A percentile compares a stretch with the other conserved stretches of the same genome.
Evolutionary conservation across 176 grass and related monocot species (phyloP).

Genomic region (Olyra latifolia): DNA sequence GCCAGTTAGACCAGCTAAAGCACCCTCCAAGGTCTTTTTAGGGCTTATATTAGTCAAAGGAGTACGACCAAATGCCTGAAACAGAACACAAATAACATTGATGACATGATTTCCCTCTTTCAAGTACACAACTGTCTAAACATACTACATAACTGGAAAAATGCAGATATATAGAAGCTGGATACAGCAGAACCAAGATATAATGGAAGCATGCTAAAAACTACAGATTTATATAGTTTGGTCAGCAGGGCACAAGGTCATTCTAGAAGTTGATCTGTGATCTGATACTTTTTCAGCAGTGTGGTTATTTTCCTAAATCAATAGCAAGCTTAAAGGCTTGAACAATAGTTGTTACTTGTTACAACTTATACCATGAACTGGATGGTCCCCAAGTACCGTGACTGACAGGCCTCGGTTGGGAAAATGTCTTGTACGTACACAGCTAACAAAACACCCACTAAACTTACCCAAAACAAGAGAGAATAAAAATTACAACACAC

Average conservation of each 20-base stretch:
- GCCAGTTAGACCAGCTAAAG: constrained; percentile 84
- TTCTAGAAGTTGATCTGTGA: background rate
- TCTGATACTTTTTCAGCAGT: background rate
- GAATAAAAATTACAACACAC: background rate
- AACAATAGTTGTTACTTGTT: background rate
- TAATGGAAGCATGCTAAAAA: background rate
- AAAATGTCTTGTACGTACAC: background rate
- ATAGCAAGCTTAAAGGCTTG: background rate
- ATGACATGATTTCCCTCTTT: constrained; percentile 25
- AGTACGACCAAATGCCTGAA: constrained; percentile 88
- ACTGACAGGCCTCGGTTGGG: constrained; percentile 5
- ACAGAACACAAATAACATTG: constrained; percentile 20
- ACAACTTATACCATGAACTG: constrained; percentile 8
- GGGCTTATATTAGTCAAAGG: constrained; percentile 93
- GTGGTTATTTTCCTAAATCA: background rate
- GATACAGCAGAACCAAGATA: background rate
- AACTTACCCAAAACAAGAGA: background rate
- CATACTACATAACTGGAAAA: constrained; percentile 7
- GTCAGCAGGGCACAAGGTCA: background rate
- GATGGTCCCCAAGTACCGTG: background rate
- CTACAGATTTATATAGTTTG: constrained; percentile 13
- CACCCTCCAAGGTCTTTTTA: constrained; percentile 95
- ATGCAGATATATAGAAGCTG: constrained; percentile 1
- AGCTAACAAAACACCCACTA: background rate
- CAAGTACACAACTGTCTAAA: constrained; percentile 25